Base-by-base conservation (phyloP, 306 rosid genomes). In the Psophocarpus tetragonolobus region DNA sequence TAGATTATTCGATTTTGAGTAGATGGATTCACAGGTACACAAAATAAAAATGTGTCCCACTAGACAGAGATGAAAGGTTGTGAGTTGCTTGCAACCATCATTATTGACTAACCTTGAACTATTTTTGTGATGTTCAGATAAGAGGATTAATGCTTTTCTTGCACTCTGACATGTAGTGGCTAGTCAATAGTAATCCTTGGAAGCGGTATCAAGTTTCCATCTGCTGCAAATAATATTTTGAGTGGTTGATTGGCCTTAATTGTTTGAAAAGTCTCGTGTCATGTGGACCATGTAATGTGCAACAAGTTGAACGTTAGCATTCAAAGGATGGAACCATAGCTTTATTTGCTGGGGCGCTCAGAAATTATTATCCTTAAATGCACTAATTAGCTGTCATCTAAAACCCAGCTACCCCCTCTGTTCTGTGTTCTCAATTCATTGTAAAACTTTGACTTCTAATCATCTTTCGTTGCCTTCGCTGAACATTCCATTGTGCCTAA, bases 341-440 rank as follows among this genome's bases (percentile, higher is more conserved):
- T 48, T 76, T 61, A 71, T 38, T 76, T 61, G 78, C 38, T 68
- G 85, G 85, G 64, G 64, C 72, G 72, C 29, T 24, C 63, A 44
- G 71, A 81, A n/a, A 74, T 81, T 45, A 81, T 57, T 70, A 44
- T 74, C 73, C 67, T 75, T 81, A 35, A 82, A 82, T 76, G 85
- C 85, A 41, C 56, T 70, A 54, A 60, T 75, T 33, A 63, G 24
- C 24, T 76, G 27, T 23, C 78, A 76, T 71, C 81, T 68, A 36
- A 57, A 68, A 35, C 27, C 38, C 77, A 81, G 63, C 85, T 60
- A 75, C 81, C 85, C 39, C 51, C 12, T 27, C 48, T 68, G 48
- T 2, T 32, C 36, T 81, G 84, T 35, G 23, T 23, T 68, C 39
- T 60, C 41, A 60, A 68, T 75, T 81, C 4, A 81, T 68, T 68